Evolutionary conservation across 1,284 basidiomycete species (phyloP), one percentile per base, ranked within the genome.

Genomic region (Rhodotorula sp.): DNA sequence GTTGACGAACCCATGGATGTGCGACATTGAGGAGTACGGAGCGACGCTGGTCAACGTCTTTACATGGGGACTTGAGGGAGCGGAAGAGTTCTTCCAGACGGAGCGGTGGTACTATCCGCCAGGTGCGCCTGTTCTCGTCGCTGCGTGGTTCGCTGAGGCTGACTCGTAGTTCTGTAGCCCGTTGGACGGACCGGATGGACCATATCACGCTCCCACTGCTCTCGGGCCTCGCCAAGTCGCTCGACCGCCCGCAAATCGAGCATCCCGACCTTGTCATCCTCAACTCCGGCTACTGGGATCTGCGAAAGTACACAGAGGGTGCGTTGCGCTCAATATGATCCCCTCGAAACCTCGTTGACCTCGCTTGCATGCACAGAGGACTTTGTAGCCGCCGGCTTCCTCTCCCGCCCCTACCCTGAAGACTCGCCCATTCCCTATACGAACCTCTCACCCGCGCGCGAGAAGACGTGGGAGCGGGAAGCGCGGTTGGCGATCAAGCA

Each of bases 61-160:
- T 24, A 72, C 68, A 26, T 75, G 64, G 62, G 73, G 71, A 0
- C 40, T 75, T 11, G 46, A 72, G 37, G 73, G 71, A 2, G 73
- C 68, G 0, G 73, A 75, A 34, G 59, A 70, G 26, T 72, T 70
- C 55, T 72, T 70, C 65, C 61, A 65, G 51, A 69, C n/a, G 18
- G 73, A 75, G 59, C n/a, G 73, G 55, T 75, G 73, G 73, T 75
- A 75, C 47, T 59, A 75, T 26, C 71, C 71, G 11, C 73, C 73
- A 7, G 70, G 73, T 74, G 2, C 24, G 68, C 18, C 24, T 5
- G 37, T 4, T n/a, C 20, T 30, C 34, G 9, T 0, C 2, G 37
- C 24, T 28, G 20, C 52, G 20, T 26, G 20, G 37, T 53, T 18
- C n/a, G 6, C 40, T 16, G 22, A 2, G 2, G 20, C n/a, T 40